A percentile compares a stretch with the other conserved stretches of the same genome.
Evolutionary conservation across 2,329 filamentous ascomycete genomes (phyloP).

Genomic region (Mariannaea sp.): DNA sequence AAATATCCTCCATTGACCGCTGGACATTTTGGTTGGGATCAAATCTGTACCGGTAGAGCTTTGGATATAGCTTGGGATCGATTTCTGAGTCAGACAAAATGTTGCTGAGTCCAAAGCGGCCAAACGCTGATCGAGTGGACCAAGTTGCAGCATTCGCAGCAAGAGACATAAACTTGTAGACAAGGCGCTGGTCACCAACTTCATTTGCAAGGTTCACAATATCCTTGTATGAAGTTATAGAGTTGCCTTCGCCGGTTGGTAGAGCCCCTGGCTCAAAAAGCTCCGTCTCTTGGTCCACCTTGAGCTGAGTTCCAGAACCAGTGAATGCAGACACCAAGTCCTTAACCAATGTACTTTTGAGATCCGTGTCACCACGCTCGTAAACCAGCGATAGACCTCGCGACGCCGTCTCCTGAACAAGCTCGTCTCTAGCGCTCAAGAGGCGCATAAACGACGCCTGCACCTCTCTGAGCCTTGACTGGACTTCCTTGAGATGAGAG

Average conservation of each 20-base stretch:
- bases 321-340: constrained; percentile 91
- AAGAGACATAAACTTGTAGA: constrained; percentile 98
- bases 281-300: constrained; percentile 88
- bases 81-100: constrained; percentile 87
- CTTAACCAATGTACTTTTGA: constrained; percentile 82
- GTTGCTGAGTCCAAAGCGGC: constrained; percentile 87
- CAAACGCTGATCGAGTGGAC: constrained; percentile 96
- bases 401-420: constrained; percentile 94
- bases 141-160: constrained; percentile 95
- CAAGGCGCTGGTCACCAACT: constrained; percentile 92
- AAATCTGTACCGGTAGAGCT: constrained; percentile 91
- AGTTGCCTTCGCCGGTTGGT: constrained; percentile 86
- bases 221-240: constrained; percentile 95
- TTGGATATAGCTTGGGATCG: constrained; percentile 93
- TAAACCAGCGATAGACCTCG: constrained; percentile 91
- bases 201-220: constrained; percentile 96
- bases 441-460: constrained; percentile 89
- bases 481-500: constrained; percentile 75
- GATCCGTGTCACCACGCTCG: constrained; percentile 80
- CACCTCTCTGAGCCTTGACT: constrained; percentile 73
- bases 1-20: constrained; percentile 96
- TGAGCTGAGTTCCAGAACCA: constrained; percentile 73
- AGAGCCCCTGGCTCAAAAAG: constrained; percentile 90
- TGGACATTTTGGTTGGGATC: constrained; percentile 94
- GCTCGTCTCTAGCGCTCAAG: constrained; percentile 84